Conservation (phyloP, 2,329 filamentous ascomycete species). For the Cytospora piceae region DNA sequence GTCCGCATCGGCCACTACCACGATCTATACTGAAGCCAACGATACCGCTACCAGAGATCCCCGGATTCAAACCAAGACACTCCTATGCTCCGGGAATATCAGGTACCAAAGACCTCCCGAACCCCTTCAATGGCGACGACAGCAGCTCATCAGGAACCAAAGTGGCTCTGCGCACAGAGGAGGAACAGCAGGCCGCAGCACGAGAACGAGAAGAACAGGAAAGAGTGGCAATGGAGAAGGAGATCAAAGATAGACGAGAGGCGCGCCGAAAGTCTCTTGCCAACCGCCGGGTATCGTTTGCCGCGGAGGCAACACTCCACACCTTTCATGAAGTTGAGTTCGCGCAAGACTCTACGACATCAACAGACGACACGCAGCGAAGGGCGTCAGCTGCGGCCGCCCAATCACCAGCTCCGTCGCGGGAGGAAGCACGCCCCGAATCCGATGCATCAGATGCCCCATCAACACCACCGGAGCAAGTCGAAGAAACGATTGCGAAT, state of each 20-base stretch:
- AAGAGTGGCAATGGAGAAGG: conserved; percentile 60
- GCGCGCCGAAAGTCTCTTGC: conserved; percentile 91
- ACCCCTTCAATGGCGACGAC: conserved; percentile 49
- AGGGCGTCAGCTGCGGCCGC: conserved; percentile 65
- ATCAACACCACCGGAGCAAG: conserved; percentile 65
- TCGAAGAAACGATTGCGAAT: conserved; percentile 59
- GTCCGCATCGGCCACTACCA: conserved; percentile 53
- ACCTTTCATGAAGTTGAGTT: conserved; percentile 96
- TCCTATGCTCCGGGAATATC: conserved; percentile 43
- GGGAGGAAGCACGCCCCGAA: conserved; percentile 38
- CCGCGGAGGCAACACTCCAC: conserved; percentile 93
- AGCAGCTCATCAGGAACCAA: conserved; percentile 51
- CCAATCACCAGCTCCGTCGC: conserved; percentile 35
- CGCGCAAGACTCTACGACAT: conserved; percentile 82
- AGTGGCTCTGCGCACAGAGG: conserved; percentile 69
- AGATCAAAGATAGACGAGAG: conserved; percentile 74
- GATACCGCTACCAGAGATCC: conserved; percentile 69
- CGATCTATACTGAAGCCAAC: conserved; percentile 83
- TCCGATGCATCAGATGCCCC: conserved; percentile 59
- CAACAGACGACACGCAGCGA: conserved; percentile 71
- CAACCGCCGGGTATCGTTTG: conserved; percentile 93
- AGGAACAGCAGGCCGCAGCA: conserved; percentile 71
- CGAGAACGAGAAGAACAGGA: conserved; percentile 71
- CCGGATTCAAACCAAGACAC: conserved; percentile 65
- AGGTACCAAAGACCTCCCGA: conserved; percentile 47